Evolutionary conservation across 2,329 filamentous ascomycete species (phyloP).

Genomic region (Meredithiella fracta): DNA sequence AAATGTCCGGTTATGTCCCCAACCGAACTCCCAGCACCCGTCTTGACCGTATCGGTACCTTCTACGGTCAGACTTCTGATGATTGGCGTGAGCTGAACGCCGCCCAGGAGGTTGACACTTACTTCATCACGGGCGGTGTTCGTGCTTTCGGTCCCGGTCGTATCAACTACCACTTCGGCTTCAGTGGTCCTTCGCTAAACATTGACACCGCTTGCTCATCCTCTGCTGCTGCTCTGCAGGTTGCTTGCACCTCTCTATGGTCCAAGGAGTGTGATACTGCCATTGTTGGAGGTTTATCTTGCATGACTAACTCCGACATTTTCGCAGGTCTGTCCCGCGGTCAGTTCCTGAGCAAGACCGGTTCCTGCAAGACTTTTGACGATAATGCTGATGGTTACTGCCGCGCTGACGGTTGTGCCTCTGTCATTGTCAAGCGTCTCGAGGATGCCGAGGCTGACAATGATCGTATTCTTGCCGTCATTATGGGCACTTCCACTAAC

Average conservation of each 20-base stretch:
- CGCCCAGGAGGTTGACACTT: slow-evolving; percentile 46
- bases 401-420: slow-evolving; percentile 59
- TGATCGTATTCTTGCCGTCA: slow-evolving; percentile 61
- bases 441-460: slow-evolving; percentile 63
- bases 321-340: slow-evolving; percentile 60
- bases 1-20: slow-evolving; percentile 55
- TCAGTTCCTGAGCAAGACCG: slow-evolving; percentile 62
- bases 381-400: slow-evolving; percentile 70
- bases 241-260: slow-evolving; percentile 55
- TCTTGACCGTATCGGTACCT: slow-evolving; percentile 44
- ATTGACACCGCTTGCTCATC: slow-evolving; percentile 66
- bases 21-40: slow-evolving; percentile 51
- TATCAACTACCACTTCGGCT: slow-evolving; percentile 70
- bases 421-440: slow-evolving; percentile 61
- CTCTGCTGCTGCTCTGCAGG: slow-evolving; percentile 53
- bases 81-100: slow-evolving; percentile 68
- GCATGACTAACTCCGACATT: slow-evolving; percentile 67
- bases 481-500: slow-evolving; percentile 61
- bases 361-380: slow-evolving; percentile 67
- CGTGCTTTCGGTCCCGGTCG: slow-evolving; percentile 36
- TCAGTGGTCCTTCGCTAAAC: slow-evolving; percentile 54
- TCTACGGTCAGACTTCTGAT: slow-evolving; percentile 61
- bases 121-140: slow-evolving; percentile 34
- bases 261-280: slow-evolving; percentile 66
- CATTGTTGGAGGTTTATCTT: slow-evolving; percentile 60